These are phyloP conservation scores for Coniochaeta sp. DNA, from an alignment of 2,329 filamentous ascomycete genomes.

Conservation along the genomic window DNA sequence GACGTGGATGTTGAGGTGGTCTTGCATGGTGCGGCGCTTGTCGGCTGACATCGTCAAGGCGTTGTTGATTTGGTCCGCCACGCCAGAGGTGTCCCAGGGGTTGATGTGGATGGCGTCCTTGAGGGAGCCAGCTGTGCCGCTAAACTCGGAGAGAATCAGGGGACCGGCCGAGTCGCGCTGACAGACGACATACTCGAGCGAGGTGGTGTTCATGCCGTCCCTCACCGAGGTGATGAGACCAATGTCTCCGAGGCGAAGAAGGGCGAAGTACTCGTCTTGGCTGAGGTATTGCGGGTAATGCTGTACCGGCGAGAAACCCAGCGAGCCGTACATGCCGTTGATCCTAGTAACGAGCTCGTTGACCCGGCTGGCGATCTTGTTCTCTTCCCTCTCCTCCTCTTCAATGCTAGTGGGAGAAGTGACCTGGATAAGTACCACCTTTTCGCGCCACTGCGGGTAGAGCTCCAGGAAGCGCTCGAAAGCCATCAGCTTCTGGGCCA, in stretches of 20 bases:
- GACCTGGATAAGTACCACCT: slow-evolving; percentile 90
- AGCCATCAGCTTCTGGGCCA: slow-evolving; percentile 91
- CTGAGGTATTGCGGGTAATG: slow-evolving; percentile 92
- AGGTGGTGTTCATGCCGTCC: slow-evolving; percentile 97
- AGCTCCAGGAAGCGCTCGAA: slow-evolving; percentile 88
- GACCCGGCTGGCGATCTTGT: slow-evolving; percentile 80
- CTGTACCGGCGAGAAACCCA: slow-evolving; percentile 85
- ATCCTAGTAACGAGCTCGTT: slow-evolving; percentile 87
- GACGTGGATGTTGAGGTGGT: slow-evolving; percentile 74
- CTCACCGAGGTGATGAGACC: slow-evolving; percentile 92
- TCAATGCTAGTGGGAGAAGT: slow-evolving; percentile 80
- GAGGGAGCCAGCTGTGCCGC: slow-evolving; percentile 82
- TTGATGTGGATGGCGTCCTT: slow-evolving; percentile 91
- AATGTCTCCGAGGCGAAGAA: slow-evolving; percentile 85
- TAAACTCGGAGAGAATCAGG: slow-evolving; percentile 93
- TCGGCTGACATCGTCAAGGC: slow-evolving; percentile 70
- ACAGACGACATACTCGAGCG: slow-evolving; percentile 88
- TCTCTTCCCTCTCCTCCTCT: slow-evolving; percentile 69
- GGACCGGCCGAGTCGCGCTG: slow-evolving; percentile 83
- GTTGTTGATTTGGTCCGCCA: slow-evolving; percentile 74
- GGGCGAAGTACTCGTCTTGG: slow-evolving; percentile 86
- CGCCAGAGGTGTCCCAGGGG: slow-evolving; percentile 83
- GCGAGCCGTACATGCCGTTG: slow-evolving; percentile 81
- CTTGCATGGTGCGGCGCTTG: slow-evolving; percentile 62
- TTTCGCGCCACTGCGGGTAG: slow-evolving; percentile 86